A percentile compares a stretch with the other conserved stretches of the same genome.
Conservation (phyloP, 805 yeast genomes). For the Yamadazyma philogaea region DNA sequence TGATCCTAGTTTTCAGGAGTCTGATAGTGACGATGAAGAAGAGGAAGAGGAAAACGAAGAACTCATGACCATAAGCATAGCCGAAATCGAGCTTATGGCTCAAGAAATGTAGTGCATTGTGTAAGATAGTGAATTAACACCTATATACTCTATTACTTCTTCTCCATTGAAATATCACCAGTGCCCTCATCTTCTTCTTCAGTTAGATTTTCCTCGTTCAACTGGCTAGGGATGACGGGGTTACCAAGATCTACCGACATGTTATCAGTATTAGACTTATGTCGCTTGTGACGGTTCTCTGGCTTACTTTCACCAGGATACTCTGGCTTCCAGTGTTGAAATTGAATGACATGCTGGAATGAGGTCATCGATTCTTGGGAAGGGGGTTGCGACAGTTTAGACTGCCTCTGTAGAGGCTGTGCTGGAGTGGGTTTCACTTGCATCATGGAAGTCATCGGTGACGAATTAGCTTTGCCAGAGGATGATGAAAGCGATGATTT, state of each 20-base stretch:
- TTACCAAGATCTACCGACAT: conserved; percentile 26
- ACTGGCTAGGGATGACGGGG: background rate
- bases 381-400: conserved; percentile 28
- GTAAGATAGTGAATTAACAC: background rate
- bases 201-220: background rate
- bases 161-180: conserved; percentile 16
- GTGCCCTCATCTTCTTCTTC: conserved; percentile 1
- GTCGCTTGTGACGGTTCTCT: conserved; percentile 32
- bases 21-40: conserved; percentile 15
- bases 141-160: background rate
- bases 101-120: conserved; percentile 2
- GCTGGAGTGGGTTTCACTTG: conserved; percentile 44
- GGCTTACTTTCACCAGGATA: conserved; percentile 2
- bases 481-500: conserved; percentile 5
- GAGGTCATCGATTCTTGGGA: conserved; percentile 45
- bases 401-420: conserved; percentile 35
- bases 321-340: conserved; percentile 55
- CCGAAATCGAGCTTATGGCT: conserved; percentile 52
- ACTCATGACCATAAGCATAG: conserved; percentile 44
- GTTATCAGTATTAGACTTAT: conserved; percentile 29
- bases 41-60: conserved; percentile 17
- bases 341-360: conserved; percentile 51
- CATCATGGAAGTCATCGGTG: conserved; percentile 26
- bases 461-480: conserved; percentile 2
- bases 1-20: conserved; percentile 7